Conservation (phyloP, 352 stramenopile genomes). For the Vaucheria bursata region DNA sequence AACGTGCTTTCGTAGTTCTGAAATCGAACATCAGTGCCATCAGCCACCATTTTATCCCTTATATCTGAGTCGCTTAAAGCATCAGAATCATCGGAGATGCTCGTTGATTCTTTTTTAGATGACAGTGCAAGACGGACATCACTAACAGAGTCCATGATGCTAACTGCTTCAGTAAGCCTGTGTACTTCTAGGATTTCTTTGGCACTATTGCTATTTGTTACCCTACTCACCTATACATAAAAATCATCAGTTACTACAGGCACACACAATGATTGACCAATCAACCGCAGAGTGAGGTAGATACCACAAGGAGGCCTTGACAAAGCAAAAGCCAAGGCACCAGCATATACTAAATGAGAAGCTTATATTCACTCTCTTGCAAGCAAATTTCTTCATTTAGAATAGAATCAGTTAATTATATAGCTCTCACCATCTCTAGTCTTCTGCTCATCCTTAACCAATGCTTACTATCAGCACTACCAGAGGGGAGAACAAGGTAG, state of each 20-base stretch:
- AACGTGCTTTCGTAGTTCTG: neutral
- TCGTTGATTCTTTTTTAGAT: neutral
- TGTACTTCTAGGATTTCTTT: neutral
- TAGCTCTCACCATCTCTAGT: neutral
- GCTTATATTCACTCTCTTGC: neutral
- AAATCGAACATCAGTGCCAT: neutral
- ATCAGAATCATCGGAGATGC: too few species aligned
- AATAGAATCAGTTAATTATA: neutral
- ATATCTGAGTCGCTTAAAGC: too few species aligned
- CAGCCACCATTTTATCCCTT: too few species aligned
- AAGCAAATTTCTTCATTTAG: neutral
- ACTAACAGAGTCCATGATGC: neutral
- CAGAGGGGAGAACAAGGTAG: constrained; percentile 36
- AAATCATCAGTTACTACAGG: too few species aligned
- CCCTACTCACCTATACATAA: constrained; percentile 1
- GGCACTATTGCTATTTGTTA: neutral
- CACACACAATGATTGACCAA: too few species aligned
- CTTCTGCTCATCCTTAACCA: constrained; percentile 38
- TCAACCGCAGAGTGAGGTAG: neutral
- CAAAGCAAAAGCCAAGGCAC: neutral
- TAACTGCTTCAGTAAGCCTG: neutral
- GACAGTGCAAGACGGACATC: neutral
- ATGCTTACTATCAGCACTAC: constrained; percentile 42
- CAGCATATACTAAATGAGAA: neutral
- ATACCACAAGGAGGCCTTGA: neutral